These are phyloP conservation scores for Hysterium pulicare DNA, from an alignment of 2,329 filamentous ascomycete genomes.

Conservation along the genomic window DNA sequence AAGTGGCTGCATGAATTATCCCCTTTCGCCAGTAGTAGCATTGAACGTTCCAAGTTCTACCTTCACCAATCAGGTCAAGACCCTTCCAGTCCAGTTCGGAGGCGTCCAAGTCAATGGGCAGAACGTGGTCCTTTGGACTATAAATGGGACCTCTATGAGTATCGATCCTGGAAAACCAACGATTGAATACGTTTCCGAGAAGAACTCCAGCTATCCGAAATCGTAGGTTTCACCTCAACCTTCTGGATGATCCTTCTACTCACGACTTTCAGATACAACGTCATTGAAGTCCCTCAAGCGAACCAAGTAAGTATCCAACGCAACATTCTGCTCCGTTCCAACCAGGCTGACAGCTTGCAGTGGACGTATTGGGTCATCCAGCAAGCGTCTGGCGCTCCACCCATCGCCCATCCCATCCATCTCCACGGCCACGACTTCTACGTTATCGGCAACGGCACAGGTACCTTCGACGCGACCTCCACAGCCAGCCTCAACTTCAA, in stretches of 20 bases:
- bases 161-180: slow-evolving; percentile 51
- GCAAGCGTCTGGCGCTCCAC: slow-evolving; percentile 30
- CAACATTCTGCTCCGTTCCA: neutral
- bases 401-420: slow-evolving; percentile 38
- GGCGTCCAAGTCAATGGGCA: slow-evolving; percentile 22
- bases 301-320: slow-evolving; percentile 12
- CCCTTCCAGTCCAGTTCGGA: slow-evolving; percentile 27
- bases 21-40: slow-evolving; percentile 30
- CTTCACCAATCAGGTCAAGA: slow-evolving; percentile 23
- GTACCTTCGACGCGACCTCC: slow-evolving; percentile 20
- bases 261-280: slow-evolving; percentile 29
- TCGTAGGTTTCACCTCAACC: neutral
- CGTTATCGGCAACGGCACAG: slow-evolving; percentile 42
- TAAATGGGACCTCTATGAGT: slow-evolving; percentile 46
- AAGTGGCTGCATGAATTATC: slow-evolving; percentile 35
- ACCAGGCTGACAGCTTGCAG: slow-evolving; percentile 6
- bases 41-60: slow-evolving; percentile 31
- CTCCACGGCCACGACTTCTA: slow-evolving; percentile 54
- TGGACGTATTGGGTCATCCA: slow-evolving; percentile 51
- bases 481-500: slow-evolving; percentile 26
- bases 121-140: slow-evolving; percentile 28
- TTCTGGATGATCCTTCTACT: neutral
- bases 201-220: slow-evolving; percentile 39
- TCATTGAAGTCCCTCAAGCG: slow-evolving; percentile 39
- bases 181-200: slow-evolving; percentile 40